Evolutionary conservation across 345 rosid species (phyloP).

Genomic region (Heritiera fomes): DNA sequence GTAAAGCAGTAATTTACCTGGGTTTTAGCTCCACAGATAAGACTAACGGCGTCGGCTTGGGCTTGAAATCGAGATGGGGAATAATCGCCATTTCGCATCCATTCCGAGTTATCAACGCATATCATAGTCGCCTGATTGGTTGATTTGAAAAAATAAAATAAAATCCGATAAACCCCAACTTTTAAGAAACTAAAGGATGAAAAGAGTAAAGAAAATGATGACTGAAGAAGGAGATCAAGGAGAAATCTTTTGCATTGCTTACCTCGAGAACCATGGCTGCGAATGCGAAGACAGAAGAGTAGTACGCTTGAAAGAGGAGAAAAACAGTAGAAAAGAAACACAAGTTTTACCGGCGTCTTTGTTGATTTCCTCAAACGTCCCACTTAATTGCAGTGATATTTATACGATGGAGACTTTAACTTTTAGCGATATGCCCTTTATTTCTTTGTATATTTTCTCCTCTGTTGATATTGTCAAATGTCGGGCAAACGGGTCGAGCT

Average conservation of each 20-base stretch:
- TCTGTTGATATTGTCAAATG: no score
- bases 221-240: background rate
- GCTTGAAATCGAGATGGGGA: no score
- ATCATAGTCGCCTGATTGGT: background rate
- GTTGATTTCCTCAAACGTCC: no score
- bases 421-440: background rate
- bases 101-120: no score
- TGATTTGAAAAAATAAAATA: background rate
- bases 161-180: background rate
- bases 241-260: conserved; percentile 8
- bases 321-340: conserved; percentile 17
- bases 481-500: no score
- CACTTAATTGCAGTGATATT: background rate
- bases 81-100: no score
- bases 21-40: no score
- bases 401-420: no score
- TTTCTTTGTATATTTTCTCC: no score
- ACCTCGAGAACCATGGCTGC: conserved; percentile 77
- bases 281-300: background rate
- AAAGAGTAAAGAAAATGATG: background rate
- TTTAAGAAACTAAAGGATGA: background rate
- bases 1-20: no score
- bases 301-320: conserved; percentile 9
- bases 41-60: no score
- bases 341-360: no score